Evolutionary conservation across 176 grass and related monocot species (phyloP).

Genomic region (Stipa capillata): DNA sequence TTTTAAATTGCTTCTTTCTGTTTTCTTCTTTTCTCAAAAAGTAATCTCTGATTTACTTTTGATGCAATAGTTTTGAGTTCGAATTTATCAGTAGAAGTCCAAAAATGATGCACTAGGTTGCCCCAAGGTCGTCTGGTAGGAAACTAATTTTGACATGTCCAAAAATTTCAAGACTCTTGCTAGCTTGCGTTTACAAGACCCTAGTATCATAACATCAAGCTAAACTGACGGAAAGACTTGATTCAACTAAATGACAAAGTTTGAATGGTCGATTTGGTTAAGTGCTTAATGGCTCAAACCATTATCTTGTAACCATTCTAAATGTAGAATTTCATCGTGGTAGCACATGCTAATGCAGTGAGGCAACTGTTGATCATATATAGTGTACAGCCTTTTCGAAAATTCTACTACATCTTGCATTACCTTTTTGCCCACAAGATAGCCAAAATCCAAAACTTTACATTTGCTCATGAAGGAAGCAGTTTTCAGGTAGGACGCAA

Average conservation of each 20-base stretch:
- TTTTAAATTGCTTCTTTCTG: not conserved
- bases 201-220: not conserved
- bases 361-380: not conserved
- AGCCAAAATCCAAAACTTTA: not conserved
- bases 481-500: conserved; percentile 16
- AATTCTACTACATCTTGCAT: not conserved
- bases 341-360: not conserved
- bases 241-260: not conserved
- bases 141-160: not conserved
- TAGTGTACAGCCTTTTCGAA: not conserved
- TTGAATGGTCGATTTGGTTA: not conserved
- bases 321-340: not conserved
- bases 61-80: not conserved
- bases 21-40: not conserved
- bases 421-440: conserved; percentile 10
- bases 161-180: not conserved
- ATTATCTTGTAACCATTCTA: not conserved
- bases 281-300: not conserved
- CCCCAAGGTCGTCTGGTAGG: not conserved
- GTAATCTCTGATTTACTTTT: not conserved
- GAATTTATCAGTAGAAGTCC: not conserved
- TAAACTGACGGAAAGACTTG: not conserved
- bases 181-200: not conserved
- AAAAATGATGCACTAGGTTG: not conserved
- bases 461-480: not conserved